Conservation (phyloP, 805 yeast genomes). For the Barnettozyma salicaria region DNA sequence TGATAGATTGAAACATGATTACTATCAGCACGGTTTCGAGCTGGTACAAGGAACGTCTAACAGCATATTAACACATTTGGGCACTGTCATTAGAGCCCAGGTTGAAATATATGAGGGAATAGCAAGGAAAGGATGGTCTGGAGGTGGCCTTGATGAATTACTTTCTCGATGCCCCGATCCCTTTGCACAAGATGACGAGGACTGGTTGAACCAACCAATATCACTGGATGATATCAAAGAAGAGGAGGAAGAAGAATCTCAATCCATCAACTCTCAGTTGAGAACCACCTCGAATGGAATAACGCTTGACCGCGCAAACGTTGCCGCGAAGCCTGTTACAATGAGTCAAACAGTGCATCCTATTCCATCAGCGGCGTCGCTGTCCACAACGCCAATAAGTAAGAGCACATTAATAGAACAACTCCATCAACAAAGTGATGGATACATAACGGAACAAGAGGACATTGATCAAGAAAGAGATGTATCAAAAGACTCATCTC, state of each 20-base stretch:
- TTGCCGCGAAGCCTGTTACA: slow-evolving; percentile 10
- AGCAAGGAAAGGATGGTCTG: slow-evolving; percentile 81
- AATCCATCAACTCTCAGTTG: slow-evolving; percentile 4
- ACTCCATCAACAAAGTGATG: slow-evolving; percentile 2
- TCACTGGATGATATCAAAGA: slow-evolving; percentile 3
- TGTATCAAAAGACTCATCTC: too few species aligned
- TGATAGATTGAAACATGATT: slow-evolving; percentile 68
- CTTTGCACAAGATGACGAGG: slow-evolving; percentile 30
- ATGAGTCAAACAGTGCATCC: slow-evolving; percentile 15
- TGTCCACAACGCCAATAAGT: slow-evolving; percentile 21
- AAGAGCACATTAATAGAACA: slow-evolving; percentile 5
- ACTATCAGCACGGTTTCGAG: slow-evolving; percentile 57
- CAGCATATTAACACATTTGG: slow-evolving; percentile 47
- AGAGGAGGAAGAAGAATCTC: slow-evolving; percentile 1
- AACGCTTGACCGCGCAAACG: slow-evolving; percentile 11
- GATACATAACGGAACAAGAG: neutral
- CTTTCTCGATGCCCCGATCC: slow-evolving; percentile 63
- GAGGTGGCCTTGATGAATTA: slow-evolving; percentile 76
- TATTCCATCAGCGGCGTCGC: slow-evolving; percentile 11
- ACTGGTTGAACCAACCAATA: neutral
- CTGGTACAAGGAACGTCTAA: slow-evolving; percentile 58
- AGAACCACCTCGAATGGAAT: slow-evolving; percentile 10
- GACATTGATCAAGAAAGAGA: slow-evolving; percentile 3
- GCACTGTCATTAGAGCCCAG: slow-evolving; percentile 69
- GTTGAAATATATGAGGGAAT: slow-evolving; percentile 75